A percentile compares a stretch with the other conserved stretches of the same genome.
Conservation (phyloP, 2,329 filamentous ascomycete genomes). For the Sarocladium strictum region DNA sequence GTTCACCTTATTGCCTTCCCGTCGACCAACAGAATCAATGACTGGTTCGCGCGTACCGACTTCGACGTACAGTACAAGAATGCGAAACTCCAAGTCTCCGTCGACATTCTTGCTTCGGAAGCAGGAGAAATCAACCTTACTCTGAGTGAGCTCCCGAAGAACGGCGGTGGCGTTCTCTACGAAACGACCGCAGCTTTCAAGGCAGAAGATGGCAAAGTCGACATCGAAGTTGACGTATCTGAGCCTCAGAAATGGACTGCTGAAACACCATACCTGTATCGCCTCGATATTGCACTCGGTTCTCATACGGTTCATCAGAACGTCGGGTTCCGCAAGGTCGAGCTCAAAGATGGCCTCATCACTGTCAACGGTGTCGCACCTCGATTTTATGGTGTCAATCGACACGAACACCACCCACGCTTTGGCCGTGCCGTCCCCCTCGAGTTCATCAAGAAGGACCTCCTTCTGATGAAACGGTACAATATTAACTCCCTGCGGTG, state of each 20-base stretch:
- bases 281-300: slow-evolving; percentile 19
- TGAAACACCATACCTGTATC: slow-evolving; percentile 61
- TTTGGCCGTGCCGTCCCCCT: slow-evolving; percentile 58
- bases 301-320: slow-evolving; percentile 40
- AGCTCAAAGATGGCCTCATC: slow-evolving; percentile 54
- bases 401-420: slow-evolving; percentile 64
- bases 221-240: slow-evolving; percentile 38
- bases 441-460: slow-evolving; percentile 53
- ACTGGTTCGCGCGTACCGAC: slow-evolving; percentile 48
- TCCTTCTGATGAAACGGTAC: slow-evolving; percentile 60
- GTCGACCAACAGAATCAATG: slow-evolving; percentile 42
- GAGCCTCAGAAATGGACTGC: slow-evolving; percentile 64
- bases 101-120: slow-evolving; percentile 33
- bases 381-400: slow-evolving; percentile 59
- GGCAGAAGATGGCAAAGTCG: slow-evolving; percentile 25
- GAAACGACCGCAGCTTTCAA: slow-evolving; percentile 20
- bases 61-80: slow-evolving; percentile 46
- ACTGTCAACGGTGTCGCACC: slow-evolving; percentile 57
- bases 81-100: slow-evolving; percentile 41
- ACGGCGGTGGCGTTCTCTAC: slow-evolving; percentile 26
- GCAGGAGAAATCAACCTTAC: slow-evolving; percentile 33
- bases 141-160: slow-evolving; percentile 33
- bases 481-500: slow-evolving; percentile 67
- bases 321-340: slow-evolving; percentile 59
- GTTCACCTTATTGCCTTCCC: slow-evolving; percentile 55